phyloP scores from a whole-genome alignment of 139 green algal genomes.

The Chlamydomonas urium region DNA sequence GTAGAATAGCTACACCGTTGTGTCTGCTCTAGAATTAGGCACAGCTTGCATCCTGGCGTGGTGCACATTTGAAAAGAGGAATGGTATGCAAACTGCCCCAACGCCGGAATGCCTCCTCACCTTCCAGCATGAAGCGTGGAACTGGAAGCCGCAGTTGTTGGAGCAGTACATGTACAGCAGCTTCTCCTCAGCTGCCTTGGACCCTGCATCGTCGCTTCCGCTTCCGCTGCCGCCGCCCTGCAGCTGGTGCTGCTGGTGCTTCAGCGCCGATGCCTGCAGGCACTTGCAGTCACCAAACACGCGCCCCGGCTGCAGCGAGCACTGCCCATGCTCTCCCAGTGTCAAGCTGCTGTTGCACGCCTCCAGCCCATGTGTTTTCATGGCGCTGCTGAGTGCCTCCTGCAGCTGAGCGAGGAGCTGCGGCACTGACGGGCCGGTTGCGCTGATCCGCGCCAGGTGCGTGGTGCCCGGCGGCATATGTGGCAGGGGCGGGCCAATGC shows the following conservation, averaged over 20 bases:
- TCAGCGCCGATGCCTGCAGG: conserved; percentile 1
- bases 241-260: neutral
- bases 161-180: conserved; percentile 21
- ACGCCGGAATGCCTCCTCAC: neutral
- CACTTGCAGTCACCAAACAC: conserved; percentile 5
- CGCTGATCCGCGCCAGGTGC: neutral
- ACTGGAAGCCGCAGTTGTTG: conserved; percentile 10
- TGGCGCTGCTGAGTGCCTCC: conserved; percentile 4
- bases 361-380: neutral
- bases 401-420: conserved; percentile 7
- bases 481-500: too few relatives aligned
- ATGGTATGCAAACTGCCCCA: too few relatives aligned
- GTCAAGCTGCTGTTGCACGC: neutral
- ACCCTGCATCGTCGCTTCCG: neutral
- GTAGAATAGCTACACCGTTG: too few relatives aligned
- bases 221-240: too few relatives aligned
- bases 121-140: conserved; percentile 13
- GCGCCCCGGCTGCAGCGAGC: conserved; percentile 5
- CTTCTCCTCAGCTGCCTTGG: neutral
- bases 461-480: too few relatives aligned
- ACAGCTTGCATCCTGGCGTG: too few relatives aligned
- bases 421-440: neutral
- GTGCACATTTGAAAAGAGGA: too few relatives aligned
- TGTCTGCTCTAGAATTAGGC: too few relatives aligned
- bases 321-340: neutral